A percentile compares a stretch with the other conserved stretches of the same genome.
phyloP scores from a whole-genome alignment of 176 grass and related monocot species.

The Bolboschoenus planiculmis region DNA sequence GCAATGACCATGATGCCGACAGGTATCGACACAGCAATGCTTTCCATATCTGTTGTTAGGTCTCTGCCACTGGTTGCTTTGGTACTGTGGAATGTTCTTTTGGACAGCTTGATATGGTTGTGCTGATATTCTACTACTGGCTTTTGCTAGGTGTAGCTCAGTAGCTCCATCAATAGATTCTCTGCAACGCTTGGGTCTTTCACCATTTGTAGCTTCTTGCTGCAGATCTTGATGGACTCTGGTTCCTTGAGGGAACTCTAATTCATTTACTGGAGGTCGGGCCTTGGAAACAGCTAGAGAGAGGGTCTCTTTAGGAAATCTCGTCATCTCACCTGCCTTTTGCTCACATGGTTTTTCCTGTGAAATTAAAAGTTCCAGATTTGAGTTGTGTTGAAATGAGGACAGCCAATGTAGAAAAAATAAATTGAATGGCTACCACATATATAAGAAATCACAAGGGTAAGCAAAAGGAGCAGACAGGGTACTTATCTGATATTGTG shows the following conservation, averaged over 20 bases:
- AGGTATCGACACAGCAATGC: background rate
- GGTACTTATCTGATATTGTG: background rate
- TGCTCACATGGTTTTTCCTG: background rate
- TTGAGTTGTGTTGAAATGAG: background rate
- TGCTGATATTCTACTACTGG: background rate
- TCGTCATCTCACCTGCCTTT: background rate
- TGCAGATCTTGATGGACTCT: background rate
- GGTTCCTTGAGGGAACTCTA: background rate
- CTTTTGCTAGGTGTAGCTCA: background rate
- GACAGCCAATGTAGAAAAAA: background rate
- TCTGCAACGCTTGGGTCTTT: background rate
- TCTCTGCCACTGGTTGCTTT: background rate
- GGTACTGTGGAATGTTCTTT: background rate
- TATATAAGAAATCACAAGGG: background rate
- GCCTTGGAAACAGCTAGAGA: background rate
- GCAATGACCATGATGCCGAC: background rate
- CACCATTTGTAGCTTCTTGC: background rate
- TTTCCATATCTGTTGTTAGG: background rate
- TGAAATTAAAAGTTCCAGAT: background rate
- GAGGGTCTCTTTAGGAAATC: background rate
- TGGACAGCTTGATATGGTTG: background rate
- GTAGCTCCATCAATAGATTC: background rate
- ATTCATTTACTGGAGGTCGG: background rate
- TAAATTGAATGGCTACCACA: background rate
- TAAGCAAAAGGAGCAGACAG: background rate